Evolutionary conservation across 164 flowering plant species (phyloP).

Genomic region (Chloranthus sessilifolius): DNA sequence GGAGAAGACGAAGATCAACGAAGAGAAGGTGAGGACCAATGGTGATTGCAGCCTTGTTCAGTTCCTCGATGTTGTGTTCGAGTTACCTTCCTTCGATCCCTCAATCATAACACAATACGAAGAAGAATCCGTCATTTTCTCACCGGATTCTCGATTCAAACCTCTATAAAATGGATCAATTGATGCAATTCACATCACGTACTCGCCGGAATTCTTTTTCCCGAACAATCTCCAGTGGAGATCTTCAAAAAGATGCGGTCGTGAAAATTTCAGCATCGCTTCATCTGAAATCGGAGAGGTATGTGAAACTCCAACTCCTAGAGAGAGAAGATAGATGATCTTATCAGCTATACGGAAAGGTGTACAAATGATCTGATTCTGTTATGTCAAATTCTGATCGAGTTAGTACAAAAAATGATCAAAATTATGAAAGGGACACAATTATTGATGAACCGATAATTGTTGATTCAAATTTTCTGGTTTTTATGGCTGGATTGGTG

Average conservation of each 20-base stretch:
- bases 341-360: slow-evolving; percentile 10
- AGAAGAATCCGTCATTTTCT: slow-evolving; percentile 16
- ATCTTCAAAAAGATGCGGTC: slow-evolving; percentile 7
- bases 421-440: slow-evolving; percentile 11
- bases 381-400: not conserved
- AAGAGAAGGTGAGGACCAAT: no score
- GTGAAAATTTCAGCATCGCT: not conserved
- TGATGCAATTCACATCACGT: not conserved
- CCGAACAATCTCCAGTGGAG: slow-evolving; percentile 25
- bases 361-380: slow-evolving; percentile 6
- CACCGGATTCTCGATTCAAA: slow-evolving; percentile 13
- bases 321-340: slow-evolving; percentile 7
- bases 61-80: slow-evolving; percentile 45
- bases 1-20: no score
- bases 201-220: slow-evolving; percentile 5
- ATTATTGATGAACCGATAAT: slow-evolving; percentile 15
- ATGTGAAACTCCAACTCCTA: slow-evolving; percentile 1
- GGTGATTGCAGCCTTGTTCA: no score
- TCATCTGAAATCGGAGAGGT: slow-evolving; percentile 10
- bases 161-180: slow-evolving; percentile 2
- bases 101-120: slow-evolving; percentile 11
- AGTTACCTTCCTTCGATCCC: slow-evolving; percentile 37
- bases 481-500: slow-evolving; percentile 38
- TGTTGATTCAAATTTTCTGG: slow-evolving; percentile 28
- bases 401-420: slow-evolving; percentile 1